A percentile compares a stretch with the other conserved stretches of the same genome.
Conservation (phyloP, 768 basidiomycete genomes). For the Leccinum fibrillosum region DNA sequence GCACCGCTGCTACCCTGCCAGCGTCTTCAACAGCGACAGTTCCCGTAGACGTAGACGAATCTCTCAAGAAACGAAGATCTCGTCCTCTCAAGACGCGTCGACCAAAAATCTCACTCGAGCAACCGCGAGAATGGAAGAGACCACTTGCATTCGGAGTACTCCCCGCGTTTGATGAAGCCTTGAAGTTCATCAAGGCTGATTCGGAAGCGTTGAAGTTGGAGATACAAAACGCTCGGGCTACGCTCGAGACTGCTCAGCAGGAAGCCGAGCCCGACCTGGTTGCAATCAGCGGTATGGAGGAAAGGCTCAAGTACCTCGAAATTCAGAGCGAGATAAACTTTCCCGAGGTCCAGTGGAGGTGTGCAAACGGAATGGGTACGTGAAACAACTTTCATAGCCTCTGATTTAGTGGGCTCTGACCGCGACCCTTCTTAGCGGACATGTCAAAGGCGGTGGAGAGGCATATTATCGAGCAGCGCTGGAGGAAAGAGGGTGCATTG, state of each 20-base stretch:
- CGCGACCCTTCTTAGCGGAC: slow-evolving; percentile 44
- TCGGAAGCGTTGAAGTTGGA: slow-evolving; percentile 42
- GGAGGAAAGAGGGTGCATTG: slow-evolving; percentile 80
- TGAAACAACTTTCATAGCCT: slow-evolving; percentile 9
- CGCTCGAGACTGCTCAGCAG: slow-evolving; percentile 18
- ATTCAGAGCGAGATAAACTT: slow-evolving; percentile 81
- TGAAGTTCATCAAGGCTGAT: slow-evolving; percentile 67
- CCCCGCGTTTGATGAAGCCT: slow-evolving; percentile 82
- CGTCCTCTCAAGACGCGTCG: slow-evolving; percentile 36
- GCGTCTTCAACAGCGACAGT: too few relatives aligned
- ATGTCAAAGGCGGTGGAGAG: slow-evolving; percentile 68
- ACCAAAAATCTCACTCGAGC: slow-evolving; percentile 48
- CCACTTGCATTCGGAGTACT: slow-evolving; percentile 61
- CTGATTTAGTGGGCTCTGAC: background rate
- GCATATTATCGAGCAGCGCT: slow-evolving; percentile 78
- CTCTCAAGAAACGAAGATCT: background rate
- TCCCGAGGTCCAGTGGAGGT: slow-evolving; percentile 78
- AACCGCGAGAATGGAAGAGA: slow-evolving; percentile 60
- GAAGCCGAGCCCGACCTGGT: slow-evolving; percentile 31
- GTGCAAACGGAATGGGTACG: slow-evolving; percentile 76
- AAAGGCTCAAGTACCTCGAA: slow-evolving; percentile 59
- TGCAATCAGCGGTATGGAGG: slow-evolving; percentile 42
- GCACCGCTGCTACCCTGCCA: too few relatives aligned
- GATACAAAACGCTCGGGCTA: slow-evolving; percentile 20
- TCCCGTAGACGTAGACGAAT: too few relatives aligned